phyloP scores from a whole-genome alignment of 768 basidiomycete genomes.

The Ephemerocybe angulata region DNA sequence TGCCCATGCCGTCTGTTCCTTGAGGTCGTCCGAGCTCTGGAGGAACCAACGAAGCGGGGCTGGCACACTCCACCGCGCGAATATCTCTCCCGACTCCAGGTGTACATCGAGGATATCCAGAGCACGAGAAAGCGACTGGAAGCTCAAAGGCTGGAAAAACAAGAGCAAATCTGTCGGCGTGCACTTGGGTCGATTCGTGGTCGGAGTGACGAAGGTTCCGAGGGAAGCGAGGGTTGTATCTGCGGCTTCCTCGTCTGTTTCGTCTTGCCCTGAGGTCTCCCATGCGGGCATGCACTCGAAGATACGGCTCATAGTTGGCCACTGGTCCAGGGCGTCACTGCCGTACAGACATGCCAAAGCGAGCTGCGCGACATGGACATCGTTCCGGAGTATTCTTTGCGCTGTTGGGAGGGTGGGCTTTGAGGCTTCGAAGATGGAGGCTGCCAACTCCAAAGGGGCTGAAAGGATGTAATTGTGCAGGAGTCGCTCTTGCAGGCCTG shows the following conservation, averaged over 20 bases:
- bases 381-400: constrained; percentile 73
- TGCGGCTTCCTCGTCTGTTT: constrained; percentile 68
- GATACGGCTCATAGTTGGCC: constrained; percentile 83
- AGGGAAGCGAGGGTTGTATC: constrained; percentile 81
- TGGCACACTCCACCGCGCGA: constrained; percentile 83
- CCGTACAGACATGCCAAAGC: constrained; percentile 91
- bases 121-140: constrained; percentile 70
- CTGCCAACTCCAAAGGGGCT: constrained; percentile 62
- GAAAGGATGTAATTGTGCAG: constrained; percentile 71
- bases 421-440: constrained; percentile 82
- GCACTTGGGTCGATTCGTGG: constrained; percentile 52
- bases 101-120: constrained; percentile 93
- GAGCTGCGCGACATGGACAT: constrained; percentile 80
- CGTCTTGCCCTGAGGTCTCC: constrained; percentile 56
- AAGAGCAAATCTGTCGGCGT: constrained; percentile 68
- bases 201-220: constrained; percentile 73
- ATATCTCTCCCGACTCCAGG: constrained; percentile 88
- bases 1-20: constrained; percentile 80
- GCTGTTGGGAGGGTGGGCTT: constrained; percentile 77
- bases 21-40: constrained; percentile 60
- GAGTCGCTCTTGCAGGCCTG: constrained; percentile 56
- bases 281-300: constrained; percentile 97
- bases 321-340: constrained; percentile 63
- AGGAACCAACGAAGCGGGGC: constrained; percentile 89
- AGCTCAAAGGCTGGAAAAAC: constrained; percentile 79